A percentile compares a stretch with the other conserved stretches of the same genome.
phyloP scores from a whole-genome alignment of 805 yeast genomes.

The Zygosaccharomyces pseudorouxii region DNA sequence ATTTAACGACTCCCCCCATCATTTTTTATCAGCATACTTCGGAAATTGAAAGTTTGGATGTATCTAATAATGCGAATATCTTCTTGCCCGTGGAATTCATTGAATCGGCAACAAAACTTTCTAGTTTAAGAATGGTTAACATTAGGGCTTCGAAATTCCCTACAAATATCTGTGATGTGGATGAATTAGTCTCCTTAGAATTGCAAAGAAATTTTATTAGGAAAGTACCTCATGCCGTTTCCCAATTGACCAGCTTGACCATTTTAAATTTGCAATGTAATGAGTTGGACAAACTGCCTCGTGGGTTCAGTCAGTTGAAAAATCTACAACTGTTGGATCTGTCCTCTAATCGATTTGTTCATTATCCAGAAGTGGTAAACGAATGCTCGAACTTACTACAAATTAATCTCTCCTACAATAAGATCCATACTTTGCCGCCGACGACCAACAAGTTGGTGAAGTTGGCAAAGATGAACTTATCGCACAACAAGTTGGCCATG shows the following conservation, averaged over 20 bases:
- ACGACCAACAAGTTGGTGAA: constrained; percentile 54
- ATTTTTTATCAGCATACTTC: constrained; percentile 73
- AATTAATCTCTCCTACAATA: constrained; percentile 79
- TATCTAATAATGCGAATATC: constrained; percentile 82
- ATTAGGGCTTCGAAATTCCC: constrained; percentile 77
- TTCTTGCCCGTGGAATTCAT: constrained; percentile 80
- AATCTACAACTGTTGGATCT: constrained; percentile 61
- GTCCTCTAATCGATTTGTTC: constrained; percentile 67
- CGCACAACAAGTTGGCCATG: constrained; percentile 57
- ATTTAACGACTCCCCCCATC: constrained; percentile 80
- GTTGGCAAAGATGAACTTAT: constrained; percentile 64
- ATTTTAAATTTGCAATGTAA: constrained; percentile 70
- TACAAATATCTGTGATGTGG: constrained; percentile 62
- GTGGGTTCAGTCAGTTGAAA: constrained; percentile 50
- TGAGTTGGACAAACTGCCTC: constrained; percentile 59
- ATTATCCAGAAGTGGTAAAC: constrained; percentile 62
- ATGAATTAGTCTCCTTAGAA: constrained; percentile 60
- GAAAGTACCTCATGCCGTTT: constrained; percentile 53
- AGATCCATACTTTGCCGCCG: constrained; percentile 55
- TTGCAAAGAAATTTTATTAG: constrained; percentile 75
- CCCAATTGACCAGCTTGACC: constrained; percentile 50
- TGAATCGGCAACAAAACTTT: constrained; percentile 69
- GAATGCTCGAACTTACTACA: constrained; percentile 54
- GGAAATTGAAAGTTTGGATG: constrained; percentile 76
- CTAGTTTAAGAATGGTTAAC: constrained; percentile 60